Evolutionary conservation across 2,329 filamentous ascomycete genomes (phyloP), one percentile per base, ranked within the genome.

Genomic region (Bipolaris victoriae): DNA sequence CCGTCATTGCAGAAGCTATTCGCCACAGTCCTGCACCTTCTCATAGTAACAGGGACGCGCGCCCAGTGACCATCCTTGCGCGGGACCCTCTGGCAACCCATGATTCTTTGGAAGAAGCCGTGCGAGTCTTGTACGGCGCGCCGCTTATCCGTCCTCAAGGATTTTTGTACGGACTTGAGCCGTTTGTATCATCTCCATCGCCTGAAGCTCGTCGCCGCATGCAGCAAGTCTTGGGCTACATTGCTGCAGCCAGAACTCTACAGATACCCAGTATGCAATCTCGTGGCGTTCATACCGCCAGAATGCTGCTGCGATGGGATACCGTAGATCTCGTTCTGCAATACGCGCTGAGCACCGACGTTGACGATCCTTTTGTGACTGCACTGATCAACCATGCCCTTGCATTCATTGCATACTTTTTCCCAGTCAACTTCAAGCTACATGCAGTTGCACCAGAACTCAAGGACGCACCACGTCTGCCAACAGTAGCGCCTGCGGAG

Each of bases 171-270:
- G 72, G 72, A 10, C 52, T 77, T 6, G 58, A 49, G 7, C 70
- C 71, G 2, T 73, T 70, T 49, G 63, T 64, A 36, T 41, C 61
- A 5, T 58, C 67, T 3, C 54, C 61, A 7, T 68, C 65, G 22
- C 65, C 60, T 31, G 72, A 74, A 41, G 74, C 75, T 41, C 71
- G 66, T 10, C 69, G 63, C 48, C 75, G 75, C 37, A 76, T 76
- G 73, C 61, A 60, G 18, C 72, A 76, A 49, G 64, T 71, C 3
- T 75, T 91, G 18, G 85, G 86, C 22, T 89, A 90, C 66, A 83
- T 87, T 44, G 86, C 87, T 24, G 84, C 86, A 5, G 88, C 87
- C 0, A 79, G 84, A 48, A 77, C 86, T 37, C 77, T 91, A 15
- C 78, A 80, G 39, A 82, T 88, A 68, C 79, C 77, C 2, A 80